Evolutionary conservation across 768 basidiomycete species (phyloP).

Genomic region (Mycena alexandri): DNA sequence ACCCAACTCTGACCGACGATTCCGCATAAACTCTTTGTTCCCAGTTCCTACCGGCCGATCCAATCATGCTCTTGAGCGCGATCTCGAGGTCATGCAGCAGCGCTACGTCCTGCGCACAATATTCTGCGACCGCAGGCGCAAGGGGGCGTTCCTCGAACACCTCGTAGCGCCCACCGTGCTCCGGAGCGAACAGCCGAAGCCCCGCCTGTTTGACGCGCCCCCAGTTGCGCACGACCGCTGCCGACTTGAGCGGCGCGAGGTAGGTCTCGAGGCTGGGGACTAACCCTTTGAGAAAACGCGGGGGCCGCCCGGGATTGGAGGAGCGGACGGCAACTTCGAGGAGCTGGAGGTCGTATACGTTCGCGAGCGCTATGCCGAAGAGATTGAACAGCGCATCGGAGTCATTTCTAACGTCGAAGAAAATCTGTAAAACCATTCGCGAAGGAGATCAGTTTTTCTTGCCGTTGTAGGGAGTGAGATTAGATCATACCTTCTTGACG

Average conservation of each 20-base stretch:
- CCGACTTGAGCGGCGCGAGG: constrained; percentile 38
- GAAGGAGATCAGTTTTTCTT: background rate
- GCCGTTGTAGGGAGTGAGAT: background rate
- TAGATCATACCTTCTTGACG: constrained; percentile 40
- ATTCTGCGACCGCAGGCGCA: constrained; percentile 39
- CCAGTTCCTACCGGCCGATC: constrained; percentile 17
- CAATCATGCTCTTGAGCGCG: constrained; percentile 12
- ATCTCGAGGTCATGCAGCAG: constrained; percentile 44
- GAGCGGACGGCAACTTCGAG: constrained; percentile 48
- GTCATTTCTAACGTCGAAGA: constrained; percentile 52
- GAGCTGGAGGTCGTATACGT: constrained; percentile 50
- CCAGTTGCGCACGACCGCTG: constrained; percentile 39
- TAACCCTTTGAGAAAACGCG: constrained; percentile 44
- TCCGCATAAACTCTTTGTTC: constrained; percentile 17
- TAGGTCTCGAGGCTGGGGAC: constrained; percentile 41
- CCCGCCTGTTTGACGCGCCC: constrained; percentile 47
- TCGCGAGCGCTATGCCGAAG: constrained; percentile 44
- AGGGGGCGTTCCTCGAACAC: constrained; percentile 48
- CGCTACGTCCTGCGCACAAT: constrained; percentile 48
- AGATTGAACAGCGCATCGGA: constrained; percentile 49
- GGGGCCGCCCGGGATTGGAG: constrained; percentile 32
- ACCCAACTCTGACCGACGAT: constrained; percentile 24
- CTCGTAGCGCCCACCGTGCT: constrained; percentile 42
- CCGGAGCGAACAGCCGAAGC: constrained; percentile 45
- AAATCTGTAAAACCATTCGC: constrained; percentile 40